Percentiles rank a stretch among this genome's conserved stretches.
Evolutionary conservation across 768 basidiomycete species (phyloP).

Genomic region (Kwoniella heveanensis): DNA sequence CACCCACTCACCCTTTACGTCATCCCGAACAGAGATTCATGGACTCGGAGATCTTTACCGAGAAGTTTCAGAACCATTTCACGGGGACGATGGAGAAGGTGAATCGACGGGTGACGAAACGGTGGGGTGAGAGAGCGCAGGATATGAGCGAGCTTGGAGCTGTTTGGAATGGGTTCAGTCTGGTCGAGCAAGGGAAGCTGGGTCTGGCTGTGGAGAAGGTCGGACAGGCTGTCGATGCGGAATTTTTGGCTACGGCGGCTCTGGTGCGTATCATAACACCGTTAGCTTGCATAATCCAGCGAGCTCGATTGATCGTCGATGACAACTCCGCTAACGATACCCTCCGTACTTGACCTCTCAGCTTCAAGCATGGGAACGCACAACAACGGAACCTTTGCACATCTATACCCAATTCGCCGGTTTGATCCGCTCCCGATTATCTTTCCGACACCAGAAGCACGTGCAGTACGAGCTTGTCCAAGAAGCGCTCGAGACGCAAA

Average conservation of each 20-base stretch:
- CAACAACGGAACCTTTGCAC: slow-evolving; percentile 92
- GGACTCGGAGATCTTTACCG: slow-evolving; percentile 93
- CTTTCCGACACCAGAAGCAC: slow-evolving; percentile 96
- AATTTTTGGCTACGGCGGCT: slow-evolving; percentile 87
- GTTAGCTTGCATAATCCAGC: no score
- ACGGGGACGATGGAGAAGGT: slow-evolving; percentile 94
- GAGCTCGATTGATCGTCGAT: no score
- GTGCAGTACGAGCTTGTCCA: slow-evolving; percentile 97
- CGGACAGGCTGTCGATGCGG: slow-evolving; percentile 92
- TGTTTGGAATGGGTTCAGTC: slow-evolving; percentile 85
- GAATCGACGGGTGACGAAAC: slow-evolving; percentile 83
- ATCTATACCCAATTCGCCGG: slow-evolving; percentile 92
- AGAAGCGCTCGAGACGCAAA: slow-evolving; percentile 78
- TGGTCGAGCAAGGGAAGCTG: slow-evolving; percentile 67
- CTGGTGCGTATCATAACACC: slow-evolving; percentile 62
- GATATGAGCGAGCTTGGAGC: slow-evolving; percentile 91
- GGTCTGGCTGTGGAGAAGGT: slow-evolving; percentile 82
- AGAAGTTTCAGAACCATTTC: slow-evolving; percentile 90
- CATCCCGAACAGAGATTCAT: slow-evolving; percentile 92
- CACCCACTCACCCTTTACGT: slow-evolving; percentile 81
- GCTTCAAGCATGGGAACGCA: slow-evolving; percentile 92
- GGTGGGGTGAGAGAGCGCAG: slow-evolving; percentile 90
- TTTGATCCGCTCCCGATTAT: slow-evolving; percentile 91
- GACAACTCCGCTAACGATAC: no score
- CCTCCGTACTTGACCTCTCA: no score